Percentiles rank a stretch among this genome's conserved stretches.
Evolutionary conservation across 495 filamentous ascomycete species (phyloP).

Genomic region (Neurospora hispaniola): DNA sequence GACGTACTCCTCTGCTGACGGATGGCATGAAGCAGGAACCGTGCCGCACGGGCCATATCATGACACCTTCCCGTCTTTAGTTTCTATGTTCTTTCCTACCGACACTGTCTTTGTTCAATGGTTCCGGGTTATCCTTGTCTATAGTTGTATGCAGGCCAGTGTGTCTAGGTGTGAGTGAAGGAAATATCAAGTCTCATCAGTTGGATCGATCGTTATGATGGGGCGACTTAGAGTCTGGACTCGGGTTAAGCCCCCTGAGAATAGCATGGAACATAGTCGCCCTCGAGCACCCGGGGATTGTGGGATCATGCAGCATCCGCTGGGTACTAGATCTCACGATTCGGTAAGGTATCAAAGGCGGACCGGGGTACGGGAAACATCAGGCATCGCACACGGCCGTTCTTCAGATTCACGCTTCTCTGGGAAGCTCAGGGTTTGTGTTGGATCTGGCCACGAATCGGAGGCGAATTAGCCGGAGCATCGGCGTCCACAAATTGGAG

Average conservation of each 20-base stretch:
- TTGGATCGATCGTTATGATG: background rate
- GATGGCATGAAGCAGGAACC: background rate
- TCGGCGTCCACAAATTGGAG: slow-evolving; percentile 1
- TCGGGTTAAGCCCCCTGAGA: background rate
- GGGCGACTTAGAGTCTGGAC: background rate
- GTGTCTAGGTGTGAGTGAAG: background rate
- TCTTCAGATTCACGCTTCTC: background rate
- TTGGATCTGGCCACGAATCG: background rate
- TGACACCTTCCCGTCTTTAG: background rate
- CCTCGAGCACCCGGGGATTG: background rate
- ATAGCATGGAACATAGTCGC: background rate
- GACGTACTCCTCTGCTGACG: background rate
- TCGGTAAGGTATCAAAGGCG: background rate
- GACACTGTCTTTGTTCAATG: background rate
- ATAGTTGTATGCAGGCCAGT: background rate
- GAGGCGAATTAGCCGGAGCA: background rate
- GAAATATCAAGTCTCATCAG: background rate
- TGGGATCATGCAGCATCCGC: background rate
- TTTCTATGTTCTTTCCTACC: background rate
- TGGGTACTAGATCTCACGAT: background rate
- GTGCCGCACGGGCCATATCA: background rate
- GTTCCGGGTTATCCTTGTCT: background rate
- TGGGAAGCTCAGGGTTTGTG: background rate
- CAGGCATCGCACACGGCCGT: background rate
- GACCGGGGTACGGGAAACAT: background rate